A percentile compares a stretch with the other conserved stretches of the same genome.
Evolutionary conservation across 2,329 filamentous ascomycete species (phyloP).

Genomic region (Neopestalotiopsis clavispora): DNA sequence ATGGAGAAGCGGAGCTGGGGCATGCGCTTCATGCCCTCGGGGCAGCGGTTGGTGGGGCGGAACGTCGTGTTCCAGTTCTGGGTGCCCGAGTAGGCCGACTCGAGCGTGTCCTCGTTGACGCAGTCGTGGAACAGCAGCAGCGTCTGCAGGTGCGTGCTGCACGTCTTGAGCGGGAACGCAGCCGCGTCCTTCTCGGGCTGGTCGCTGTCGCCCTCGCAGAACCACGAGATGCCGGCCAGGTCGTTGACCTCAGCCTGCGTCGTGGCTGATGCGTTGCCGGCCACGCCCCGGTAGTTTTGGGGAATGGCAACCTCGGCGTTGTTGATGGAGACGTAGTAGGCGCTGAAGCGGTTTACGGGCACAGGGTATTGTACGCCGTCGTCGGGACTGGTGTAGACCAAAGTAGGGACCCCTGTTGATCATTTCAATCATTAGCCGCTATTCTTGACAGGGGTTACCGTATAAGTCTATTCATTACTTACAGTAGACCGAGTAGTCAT

Average conservation of each 20-base stretch:
- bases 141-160: constrained; percentile 64
- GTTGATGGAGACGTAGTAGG: constrained; percentile 28
- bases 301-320: constrained; percentile 27
- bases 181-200: constrained; percentile 62
- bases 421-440: neutral
- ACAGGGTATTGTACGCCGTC: constrained; percentile 46
- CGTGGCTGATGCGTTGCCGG: constrained; percentile 43
- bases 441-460: neutral
- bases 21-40: constrained; percentile 44
- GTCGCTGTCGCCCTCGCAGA: constrained; percentile 27
- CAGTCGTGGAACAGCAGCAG: constrained; percentile 52
- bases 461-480: neutral
- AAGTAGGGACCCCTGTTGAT: constrained; percentile 18
- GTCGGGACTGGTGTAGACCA: constrained; percentile 36
- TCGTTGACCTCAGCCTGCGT: constrained; percentile 39
- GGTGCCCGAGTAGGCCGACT: constrained; percentile 38
- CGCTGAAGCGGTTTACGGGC: constrained; percentile 25
- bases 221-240: constrained; percentile 28
- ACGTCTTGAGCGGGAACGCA: constrained; percentile 73
- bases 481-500: constrained; percentile 35
- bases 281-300: constrained; percentile 36
- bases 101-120: constrained; percentile 36
- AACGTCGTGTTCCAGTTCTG: constrained; percentile 15
- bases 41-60: constrained; percentile 36
- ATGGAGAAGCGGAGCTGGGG: constrained; percentile 49